Evolutionary conservation across 2,329 filamentous ascomycete species (phyloP), one percentile per base, ranked within the genome.

Genomic region (Aschersonia sp.): DNA sequence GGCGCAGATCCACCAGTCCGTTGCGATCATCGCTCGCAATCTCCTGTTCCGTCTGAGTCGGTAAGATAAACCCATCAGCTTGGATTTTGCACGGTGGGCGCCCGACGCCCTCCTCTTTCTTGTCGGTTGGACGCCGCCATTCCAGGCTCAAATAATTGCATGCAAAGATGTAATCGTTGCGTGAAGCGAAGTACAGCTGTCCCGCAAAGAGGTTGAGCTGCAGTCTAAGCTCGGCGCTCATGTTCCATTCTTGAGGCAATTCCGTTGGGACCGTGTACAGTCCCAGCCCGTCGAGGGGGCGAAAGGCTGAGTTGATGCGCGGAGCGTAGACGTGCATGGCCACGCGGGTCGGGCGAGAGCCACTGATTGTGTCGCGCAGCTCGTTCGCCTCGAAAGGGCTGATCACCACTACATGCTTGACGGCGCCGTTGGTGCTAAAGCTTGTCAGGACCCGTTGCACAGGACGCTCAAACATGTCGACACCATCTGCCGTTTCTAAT

Each of bases 191-290:
- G 53, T 86, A 87, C 0, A 86, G 66, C 47, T 83, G 79, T 0
- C 83, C 83, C 0, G 83, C 68, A 47, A 87, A 86, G 0, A 87
- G 61, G 42, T 83, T 81, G 0, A 87, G 67, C 48, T 76, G 5
- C 35, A 4, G 30, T 11, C 10, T 22, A 39, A 41, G 9, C 42
- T 31, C 1, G 56, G 52, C 0, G 22, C 22, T 0, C 22, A 22
- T 22, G 4, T 22, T 22, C 22, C 22, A 22, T 22, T 22, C 22
- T 22, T 22, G 22, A 22, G 22, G 22, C 22, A 22, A 22, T 3
- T 22, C 2, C 22, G 22, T 22, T 22, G 22, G 22, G 22, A 60
- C n/a, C 0, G 43, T 46, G 46, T 56, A 60, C 0, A 61, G 49
- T 0, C 47, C 40, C 5, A 61, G 6, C 4, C 48, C 30, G 6